Evolutionary conservation across 2,329 filamentous ascomycete genomes (phyloP), one percentile per base, ranked within the genome.

Genomic region (Aspergillus tubingensis): DNA sequence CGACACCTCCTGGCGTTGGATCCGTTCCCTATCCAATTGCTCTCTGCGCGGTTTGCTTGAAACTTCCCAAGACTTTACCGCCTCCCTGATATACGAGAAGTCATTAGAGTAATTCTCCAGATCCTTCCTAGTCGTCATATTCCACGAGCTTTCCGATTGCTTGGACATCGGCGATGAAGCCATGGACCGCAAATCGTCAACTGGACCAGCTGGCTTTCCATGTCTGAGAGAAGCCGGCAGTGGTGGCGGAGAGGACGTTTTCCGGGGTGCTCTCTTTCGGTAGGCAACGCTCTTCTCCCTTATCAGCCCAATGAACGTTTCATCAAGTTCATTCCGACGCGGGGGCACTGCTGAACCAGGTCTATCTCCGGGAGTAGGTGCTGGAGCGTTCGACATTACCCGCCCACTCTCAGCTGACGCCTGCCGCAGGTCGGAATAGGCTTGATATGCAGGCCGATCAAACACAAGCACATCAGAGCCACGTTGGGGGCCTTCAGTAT

Each of bases 1-100:
- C 2, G 79, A 82, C 62, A 83, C 79, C 57, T 82, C 79, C 67
- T 83, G 81, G 13, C 84, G 81, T 56, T 71, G 71, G 60, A 76
- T 76, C 3, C 83, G 81, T 41, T 82, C 81, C 25, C 74, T 73
- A 8, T 84, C 82, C 36, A 82, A 69, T 58, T 78, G 76, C 32
- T 76, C 74, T 36, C 82, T 81, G 6, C 73, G 76, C 32, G 70
- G 67, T 53, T 79, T 75, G 13, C 80, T 79, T 3, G 77, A 70
- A 49, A 71, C 70, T 65, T 85, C 82, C 82, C 81, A 85, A 5
- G 73, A 65, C 50, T 76, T 70, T 6, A 79, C 66, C 13, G 72
- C 70, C 50, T 77, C 70, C 49, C 75, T 70, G 15, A 82, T 79
- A 60, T 79, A 82, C 27, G 66, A 66, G 52, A 82, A 81, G 58